phyloP scores from a whole-genome alignment of 805 yeast genomes.

The Ogataea pilisensis region DNA sequence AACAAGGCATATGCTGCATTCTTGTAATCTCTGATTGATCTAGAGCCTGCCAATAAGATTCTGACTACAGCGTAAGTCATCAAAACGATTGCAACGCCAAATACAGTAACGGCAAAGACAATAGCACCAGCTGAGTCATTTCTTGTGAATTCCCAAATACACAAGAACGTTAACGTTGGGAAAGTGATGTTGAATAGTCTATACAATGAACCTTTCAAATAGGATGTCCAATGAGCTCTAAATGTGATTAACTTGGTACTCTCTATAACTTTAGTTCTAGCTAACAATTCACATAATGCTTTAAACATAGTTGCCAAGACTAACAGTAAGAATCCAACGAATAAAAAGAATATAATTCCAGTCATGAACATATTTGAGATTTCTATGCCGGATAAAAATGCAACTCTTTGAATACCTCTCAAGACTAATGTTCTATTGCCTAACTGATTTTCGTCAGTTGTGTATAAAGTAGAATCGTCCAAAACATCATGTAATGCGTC shows the following conservation, averaged over 20 bases:
- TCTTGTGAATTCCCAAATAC: constrained; percentile 85
- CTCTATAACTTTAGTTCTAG: constrained; percentile 54
- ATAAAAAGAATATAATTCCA: constrained; percentile 75
- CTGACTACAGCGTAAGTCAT: constrained; percentile 68
- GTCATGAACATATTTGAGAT: constrained; percentile 83
- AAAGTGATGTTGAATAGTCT: constrained; percentile 79
- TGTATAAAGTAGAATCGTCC: constrained; percentile 50
- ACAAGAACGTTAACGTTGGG: constrained; percentile 78
- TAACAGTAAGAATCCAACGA: constrained; percentile 62
- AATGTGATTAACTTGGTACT: constrained; percentile 68
- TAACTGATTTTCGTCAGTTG: constrained; percentile 65
- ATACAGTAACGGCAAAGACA: constrained; percentile 71
- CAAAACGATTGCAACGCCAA: constrained; percentile 53
- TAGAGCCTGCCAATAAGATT: constrained; percentile 71
- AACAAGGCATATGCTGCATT: constrained; percentile 90
- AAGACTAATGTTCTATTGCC: constrained; percentile 71
- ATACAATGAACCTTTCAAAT: constrained; percentile 85
- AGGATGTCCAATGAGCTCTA: constrained; percentile 77
- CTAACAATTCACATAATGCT: constrained; percentile 59
- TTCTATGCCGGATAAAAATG: constrained; percentile 80
- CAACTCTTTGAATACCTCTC: constrained; percentile 90
- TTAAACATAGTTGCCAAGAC: constrained; percentile 59
- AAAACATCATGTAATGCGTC: constrained; percentile 42
- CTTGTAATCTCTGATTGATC: constrained; percentile 66
- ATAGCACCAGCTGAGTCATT: constrained; percentile 81